phyloP scores from a whole-genome alignment of 2,329 filamentous ascomycete genomes.

The Scortechinia acanthostroma region DNA sequence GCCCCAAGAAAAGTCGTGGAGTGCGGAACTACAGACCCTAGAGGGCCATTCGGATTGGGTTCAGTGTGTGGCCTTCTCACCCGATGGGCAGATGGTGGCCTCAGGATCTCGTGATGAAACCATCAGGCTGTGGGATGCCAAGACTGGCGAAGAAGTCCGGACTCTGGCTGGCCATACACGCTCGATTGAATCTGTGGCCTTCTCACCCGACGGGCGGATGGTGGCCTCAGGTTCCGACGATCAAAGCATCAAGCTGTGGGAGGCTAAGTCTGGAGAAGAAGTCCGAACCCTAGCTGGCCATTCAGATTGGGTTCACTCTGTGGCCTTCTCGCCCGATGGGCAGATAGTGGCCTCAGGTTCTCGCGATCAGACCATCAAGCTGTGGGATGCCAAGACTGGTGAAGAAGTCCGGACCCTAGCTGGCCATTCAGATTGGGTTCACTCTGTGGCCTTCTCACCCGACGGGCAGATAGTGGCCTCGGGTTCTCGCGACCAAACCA shows the following conservation, averaged over 20 bases:
- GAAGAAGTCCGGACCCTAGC: neutral
- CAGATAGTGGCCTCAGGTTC: neutral
- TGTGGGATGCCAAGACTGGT: neutral
- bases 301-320: neutral
- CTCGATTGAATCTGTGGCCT: neutral
- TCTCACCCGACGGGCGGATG: neutral
- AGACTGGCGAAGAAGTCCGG: neutral
- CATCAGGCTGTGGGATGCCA: neutral
- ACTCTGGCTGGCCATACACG: neutral
- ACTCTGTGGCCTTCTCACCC: neutral
- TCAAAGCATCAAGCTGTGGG: neutral
- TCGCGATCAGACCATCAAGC: neutral
- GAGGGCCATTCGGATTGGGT: neutral
- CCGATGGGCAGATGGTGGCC: neutral
- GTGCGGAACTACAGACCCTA: neutral
- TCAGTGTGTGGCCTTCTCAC: neutral
- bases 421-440: neutral
- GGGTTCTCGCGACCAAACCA: neutral
- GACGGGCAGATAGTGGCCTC: neutral
- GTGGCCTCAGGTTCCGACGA: neutral
- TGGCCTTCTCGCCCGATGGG: conserved; percentile 1
- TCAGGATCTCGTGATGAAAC: neutral
- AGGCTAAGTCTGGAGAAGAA: neutral
- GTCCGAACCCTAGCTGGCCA: neutral
- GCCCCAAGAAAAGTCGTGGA: neutral